Evolutionary conservation across 371 early-diverging fungal genomes (phyloP), one percentile per base, ranked within the genome.

Genomic region (Coemansia sp.): DNA sequence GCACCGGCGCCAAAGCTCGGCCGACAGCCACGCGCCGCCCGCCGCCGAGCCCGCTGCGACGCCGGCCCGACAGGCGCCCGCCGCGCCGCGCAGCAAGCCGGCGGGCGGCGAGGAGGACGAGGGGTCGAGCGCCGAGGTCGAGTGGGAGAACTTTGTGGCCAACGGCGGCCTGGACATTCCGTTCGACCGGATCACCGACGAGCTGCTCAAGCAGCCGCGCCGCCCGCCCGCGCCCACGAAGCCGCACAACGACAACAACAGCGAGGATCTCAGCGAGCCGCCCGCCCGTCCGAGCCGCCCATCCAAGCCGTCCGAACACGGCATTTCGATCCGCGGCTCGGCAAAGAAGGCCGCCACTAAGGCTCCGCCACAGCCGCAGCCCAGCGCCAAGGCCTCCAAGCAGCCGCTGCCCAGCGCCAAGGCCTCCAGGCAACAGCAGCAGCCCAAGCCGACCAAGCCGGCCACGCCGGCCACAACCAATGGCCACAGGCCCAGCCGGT

Each of bases 121-220:
- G 30, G 59, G 48, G 11, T 51, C 64, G 48, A 68, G 60, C 33
- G 62, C 74, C 0, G 74, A 69, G n/a, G 34, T 39, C 33, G 74
- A 74, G 59, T 74, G 74, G 74, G 74, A 74, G 48, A 74, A 68
- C 59, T 74, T 74, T 74, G 74, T 74, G 31, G 74, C 69, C 42
- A 74, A 74, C 34, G 74, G 74, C 1, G 74, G 74, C 6, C 61
- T 74, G 42, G 74, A 74, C 26, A 64, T 74, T 55, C 74, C 74
- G 9, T 59, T 74, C 7, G 74, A 74, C 8, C 39, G 56, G 41
- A 74, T 74, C 31, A 74, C 69, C 30, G 74, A 74, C 33, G 74
- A 74, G 40, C 20, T 74, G 55, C 62, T 68, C 51, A 68, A 61
- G 38, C 69, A 74, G 6, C 61, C 65, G n/a, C 60, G 47, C 9